Evolutionary conservation across 2,329 filamentous ascomycete species (phyloP).

Genomic region (Scedosporium boydii): DNA sequence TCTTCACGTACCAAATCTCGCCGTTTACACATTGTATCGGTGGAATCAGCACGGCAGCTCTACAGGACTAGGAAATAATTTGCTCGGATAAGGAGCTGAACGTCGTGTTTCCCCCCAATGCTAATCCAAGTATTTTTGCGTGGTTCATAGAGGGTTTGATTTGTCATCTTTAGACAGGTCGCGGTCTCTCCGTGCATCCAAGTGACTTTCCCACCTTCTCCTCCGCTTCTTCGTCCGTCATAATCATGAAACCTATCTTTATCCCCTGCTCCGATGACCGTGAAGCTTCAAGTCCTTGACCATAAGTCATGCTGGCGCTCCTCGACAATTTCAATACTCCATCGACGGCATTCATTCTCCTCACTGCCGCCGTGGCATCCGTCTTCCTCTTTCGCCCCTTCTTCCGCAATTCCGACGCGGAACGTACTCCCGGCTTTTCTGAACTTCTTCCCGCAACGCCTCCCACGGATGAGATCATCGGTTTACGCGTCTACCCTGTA

Average conservation of each 20-base stretch:
- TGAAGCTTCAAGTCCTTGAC: background rate
- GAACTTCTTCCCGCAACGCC: constrained; percentile 1
- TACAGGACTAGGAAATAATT: background rate
- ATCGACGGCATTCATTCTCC: background rate
- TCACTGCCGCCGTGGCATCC: background rate
- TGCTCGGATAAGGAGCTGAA: background rate
- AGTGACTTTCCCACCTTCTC: background rate
- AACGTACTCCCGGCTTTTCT: background rate
- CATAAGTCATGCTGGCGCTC: background rate
- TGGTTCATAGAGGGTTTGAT: background rate
- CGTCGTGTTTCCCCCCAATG: background rate
- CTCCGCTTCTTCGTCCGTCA: background rate
- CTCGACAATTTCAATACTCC: background rate
- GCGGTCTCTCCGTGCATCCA: too few species aligned
- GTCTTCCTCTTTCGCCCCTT: background rate
- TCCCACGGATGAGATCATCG: constrained; percentile 15
- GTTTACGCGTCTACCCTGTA: constrained; percentile 51
- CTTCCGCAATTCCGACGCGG: background rate
- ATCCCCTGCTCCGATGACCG: background rate
- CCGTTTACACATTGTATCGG: too few species aligned
- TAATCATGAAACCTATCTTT: background rate
- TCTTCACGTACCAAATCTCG: too few species aligned
- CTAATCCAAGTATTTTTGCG: background rate
- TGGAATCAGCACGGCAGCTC: background rate
- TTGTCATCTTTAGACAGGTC: background rate